Evolutionary conservation across 176 grass and related monocot species (phyloP), one percentile per base, ranked within the genome.

Genomic region (Aegilops tauschii): DNA sequence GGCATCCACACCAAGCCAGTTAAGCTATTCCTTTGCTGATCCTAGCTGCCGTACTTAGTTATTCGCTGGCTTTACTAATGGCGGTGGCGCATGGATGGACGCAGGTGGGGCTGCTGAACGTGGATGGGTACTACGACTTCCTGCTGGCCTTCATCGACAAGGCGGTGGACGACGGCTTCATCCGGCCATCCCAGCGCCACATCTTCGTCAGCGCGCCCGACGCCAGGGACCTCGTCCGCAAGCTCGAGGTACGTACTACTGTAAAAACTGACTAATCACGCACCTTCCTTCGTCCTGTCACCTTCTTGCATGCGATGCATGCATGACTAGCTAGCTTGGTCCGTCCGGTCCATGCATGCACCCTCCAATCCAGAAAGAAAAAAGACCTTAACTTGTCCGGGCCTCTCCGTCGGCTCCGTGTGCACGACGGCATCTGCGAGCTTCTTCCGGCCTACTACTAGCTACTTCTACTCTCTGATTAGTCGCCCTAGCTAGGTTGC

Each of bases 151-250:
- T 99, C 88, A 92, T 99, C 80, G 97, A 99, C 88, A 99, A 94
- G 83, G 94, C 97, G 3, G 97, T 96, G 61, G 97, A 94, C 79
- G 97, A 99, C 86, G 97, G 97, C 21, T 99, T 99, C 94, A 93
- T 99, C 76, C 42, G 90, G 78, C 94, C 97, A 0, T 72, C 65
- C 8, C 97, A 99, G 80, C 90, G 97, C 85, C 85, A 92, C 89
- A 89, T 99, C 94, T 88, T 99, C 76, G 97, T 99, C 80, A 91
- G 88, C 35, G 85, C 97, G 3, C 69, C 87, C 36, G 88, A 91
- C 72, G 94, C 92, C 85, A 66, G 78, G 68, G 90, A 52, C 36
- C 92, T 99, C 72, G 94, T 99, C 84, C 94, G 81, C 75, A 94
- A 96, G 89, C 97, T 99, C 54, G 97, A 99, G 92, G 97, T 47